Percentiles rank a stretch among this genome's conserved stretches.
Conservation (phyloP, 257 asterid species). For the Ophiorrhiza pumila region DNA sequence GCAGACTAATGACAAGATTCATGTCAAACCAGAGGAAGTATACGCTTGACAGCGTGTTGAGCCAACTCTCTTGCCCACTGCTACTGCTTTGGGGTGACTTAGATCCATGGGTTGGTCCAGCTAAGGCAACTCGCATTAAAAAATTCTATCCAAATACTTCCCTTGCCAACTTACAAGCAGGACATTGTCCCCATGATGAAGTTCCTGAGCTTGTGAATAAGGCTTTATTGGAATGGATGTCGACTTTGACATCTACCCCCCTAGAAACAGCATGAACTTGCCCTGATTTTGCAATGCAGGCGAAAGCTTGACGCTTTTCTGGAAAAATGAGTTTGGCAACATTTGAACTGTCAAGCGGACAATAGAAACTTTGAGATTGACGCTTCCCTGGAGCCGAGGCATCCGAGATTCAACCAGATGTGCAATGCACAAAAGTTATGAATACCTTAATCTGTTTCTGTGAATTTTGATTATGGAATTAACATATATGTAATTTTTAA, state of each 20-base stretch:
- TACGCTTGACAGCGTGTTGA: constrained; percentile 70
- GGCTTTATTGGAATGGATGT: constrained; percentile 78
- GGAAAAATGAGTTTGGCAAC: too few species aligned
- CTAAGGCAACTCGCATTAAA: constrained; percentile 76
- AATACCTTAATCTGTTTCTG: constrained; percentile 3
- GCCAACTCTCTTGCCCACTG: constrained; percentile 73
- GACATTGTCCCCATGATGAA: constrained; percentile 96
- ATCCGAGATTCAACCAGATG: constrained; percentile 21
- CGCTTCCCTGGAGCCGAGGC: too few species aligned
- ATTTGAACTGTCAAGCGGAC: too few species aligned
- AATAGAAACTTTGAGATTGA: too few species aligned
- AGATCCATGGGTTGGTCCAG: constrained; percentile 94
- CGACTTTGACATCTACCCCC: constrained; percentile 30
- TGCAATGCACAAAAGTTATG: constrained; percentile 16
- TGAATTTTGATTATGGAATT: neutral
- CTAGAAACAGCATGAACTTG: constrained; percentile 21
- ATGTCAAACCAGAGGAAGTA: constrained; percentile 79
- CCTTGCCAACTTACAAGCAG: constrained; percentile 71
- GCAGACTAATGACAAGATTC: constrained; percentile 75
- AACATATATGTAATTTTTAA: neutral
- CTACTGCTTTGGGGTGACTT: constrained; percentile 87
- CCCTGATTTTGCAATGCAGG: neutral
- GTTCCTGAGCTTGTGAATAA: constrained; percentile 84
- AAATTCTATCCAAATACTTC: constrained; percentile 67
- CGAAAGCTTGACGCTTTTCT: too few species aligned